Evolutionary conservation across 441 rosid species (phyloP).

Genomic region (Dalechampia spathulata): DNA sequence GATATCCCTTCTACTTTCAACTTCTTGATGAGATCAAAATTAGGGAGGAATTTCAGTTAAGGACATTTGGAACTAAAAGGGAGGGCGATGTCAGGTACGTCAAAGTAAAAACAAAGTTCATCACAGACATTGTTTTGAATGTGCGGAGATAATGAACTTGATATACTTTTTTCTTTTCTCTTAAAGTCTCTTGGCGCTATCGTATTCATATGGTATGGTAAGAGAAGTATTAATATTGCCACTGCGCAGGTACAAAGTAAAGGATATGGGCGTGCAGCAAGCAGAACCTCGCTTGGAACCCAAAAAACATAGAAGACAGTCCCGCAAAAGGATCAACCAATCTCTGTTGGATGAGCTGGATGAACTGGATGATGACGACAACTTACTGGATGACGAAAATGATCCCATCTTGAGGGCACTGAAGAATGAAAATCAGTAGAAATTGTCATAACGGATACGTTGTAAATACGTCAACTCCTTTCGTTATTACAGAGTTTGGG

Average conservation of each 20-base stretch:
- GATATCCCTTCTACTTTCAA: slow-evolving; percentile 68
- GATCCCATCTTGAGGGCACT: slow-evolving; percentile 42
- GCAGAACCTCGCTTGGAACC: slow-evolving; percentile 70
- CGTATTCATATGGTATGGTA: too few relatives aligned
- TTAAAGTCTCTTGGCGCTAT: too few relatives aligned
- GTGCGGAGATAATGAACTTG: too few relatives aligned
- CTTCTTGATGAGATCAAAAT: slow-evolving; percentile 78
- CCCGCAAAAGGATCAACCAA: slow-evolving; percentile 67
- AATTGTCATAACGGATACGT: neutral
- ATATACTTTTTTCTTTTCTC: too few relatives aligned
- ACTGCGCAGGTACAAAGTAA: slow-evolving; percentile 56
- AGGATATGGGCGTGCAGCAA: slow-evolving; percentile 67
- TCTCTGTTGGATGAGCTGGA: slow-evolving; percentile 45
- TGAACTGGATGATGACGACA: slow-evolving; percentile 46
- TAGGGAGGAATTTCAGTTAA: slow-evolving; percentile 79
- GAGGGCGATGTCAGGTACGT: slow-evolving; percentile 78
- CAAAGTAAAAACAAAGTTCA: neutral
- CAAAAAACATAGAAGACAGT: slow-evolving; percentile 72
- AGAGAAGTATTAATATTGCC: too few relatives aligned
- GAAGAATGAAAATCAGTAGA: slow-evolving; percentile 33
- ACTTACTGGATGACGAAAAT: slow-evolving; percentile 34
- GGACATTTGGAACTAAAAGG: slow-evolving; percentile 81
- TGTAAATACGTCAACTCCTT: slow-evolving; percentile 15
- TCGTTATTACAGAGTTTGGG: neutral
- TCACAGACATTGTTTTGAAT: neutral